Percentiles rank a stretch among this genome's conserved stretches.
phyloP scores from a whole-genome alignment of 2,329 filamentous ascomycete genomes.

The Colletotrichum somersetense region DNA sequence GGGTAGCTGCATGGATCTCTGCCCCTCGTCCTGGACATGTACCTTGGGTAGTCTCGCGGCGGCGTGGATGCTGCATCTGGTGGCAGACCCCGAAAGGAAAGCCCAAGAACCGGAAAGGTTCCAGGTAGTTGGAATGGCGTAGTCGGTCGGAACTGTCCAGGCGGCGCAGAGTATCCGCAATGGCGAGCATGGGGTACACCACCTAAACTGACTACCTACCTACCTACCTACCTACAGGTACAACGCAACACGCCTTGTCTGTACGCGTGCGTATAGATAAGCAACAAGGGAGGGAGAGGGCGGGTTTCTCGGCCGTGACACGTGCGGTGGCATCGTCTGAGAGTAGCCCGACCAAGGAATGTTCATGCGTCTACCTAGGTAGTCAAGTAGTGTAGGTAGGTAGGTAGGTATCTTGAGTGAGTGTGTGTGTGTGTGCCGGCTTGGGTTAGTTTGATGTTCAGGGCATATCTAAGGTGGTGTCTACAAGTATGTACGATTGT shows the following conservation, averaged over 20 bases:
- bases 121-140: background rate
- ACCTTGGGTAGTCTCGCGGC: background rate
- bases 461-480: background rate
- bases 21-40: background rate
- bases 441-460: background rate
- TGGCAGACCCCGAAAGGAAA: background rate
- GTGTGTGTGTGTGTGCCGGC: background rate
- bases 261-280: background rate
- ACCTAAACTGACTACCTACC: no score
- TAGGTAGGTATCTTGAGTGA: no score
- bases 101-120: background rate
- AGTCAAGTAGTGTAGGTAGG: no score
- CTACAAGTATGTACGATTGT: background rate
- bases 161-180: no score
- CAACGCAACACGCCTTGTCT: no score
- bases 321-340: slow-evolving; percentile 6
- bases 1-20: slow-evolving; percentile 11
- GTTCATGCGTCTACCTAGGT: background rate
- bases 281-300: no score
- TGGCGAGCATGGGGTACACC: no score
- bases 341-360: background rate
- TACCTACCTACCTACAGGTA: no score
- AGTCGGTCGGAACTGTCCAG: no score
- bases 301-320: slow-evolving; percentile 6
- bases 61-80: background rate